A percentile compares a stretch with the other conserved stretches of the same genome.
phyloP scores from a whole-genome alignment of 2,329 filamentous ascomycete species.

The Fusarium agapanthi region DNA sequence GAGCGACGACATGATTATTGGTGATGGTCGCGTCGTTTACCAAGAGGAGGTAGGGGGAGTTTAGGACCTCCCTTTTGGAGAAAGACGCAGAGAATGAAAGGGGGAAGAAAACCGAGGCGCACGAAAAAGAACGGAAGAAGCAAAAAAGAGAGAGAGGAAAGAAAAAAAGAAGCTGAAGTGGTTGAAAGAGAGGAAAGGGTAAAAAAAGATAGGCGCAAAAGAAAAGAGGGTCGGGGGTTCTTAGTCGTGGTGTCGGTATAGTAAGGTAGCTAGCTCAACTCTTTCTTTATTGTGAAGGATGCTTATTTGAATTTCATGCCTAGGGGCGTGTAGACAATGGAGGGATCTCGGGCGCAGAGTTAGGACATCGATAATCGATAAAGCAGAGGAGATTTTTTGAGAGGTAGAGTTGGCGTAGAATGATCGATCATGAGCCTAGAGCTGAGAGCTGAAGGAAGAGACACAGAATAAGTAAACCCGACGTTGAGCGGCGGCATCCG shows the following conservation, averaged over 20 bases:
- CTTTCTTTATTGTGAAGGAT: not conserved
- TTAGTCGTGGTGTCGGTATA: slow-evolving; percentile 19
- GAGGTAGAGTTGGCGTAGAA: not conserved
- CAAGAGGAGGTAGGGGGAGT: slow-evolving; percentile 1
- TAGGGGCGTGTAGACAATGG: slow-evolving; percentile 7
- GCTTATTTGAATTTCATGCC: slow-evolving; percentile 4
- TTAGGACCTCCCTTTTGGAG: slow-evolving; percentile 5
- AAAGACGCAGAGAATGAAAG: slow-evolving; percentile 7
- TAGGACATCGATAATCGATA: not conserved
- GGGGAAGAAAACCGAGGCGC: slow-evolving; percentile 2
- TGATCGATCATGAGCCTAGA: not conserved
- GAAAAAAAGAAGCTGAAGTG: slow-evolving; percentile 11
- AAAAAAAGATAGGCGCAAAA: slow-evolving; percentile 13
- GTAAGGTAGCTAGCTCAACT: not conserved
- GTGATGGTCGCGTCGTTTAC: slow-evolving; percentile 16
- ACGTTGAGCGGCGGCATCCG: slow-evolving; percentile 19
- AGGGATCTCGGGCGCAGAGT: not conserved
- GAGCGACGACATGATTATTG: slow-evolving; percentile 63
- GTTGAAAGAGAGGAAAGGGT: not conserved
- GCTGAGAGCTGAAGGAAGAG: not conserved
- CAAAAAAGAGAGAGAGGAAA: slow-evolving; percentile 19
- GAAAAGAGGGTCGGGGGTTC: slow-evolving; percentile 25
- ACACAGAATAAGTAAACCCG: slow-evolving; percentile 14
- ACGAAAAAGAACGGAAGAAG: slow-evolving; percentile 15
- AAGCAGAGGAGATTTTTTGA: not conserved